Base-by-base conservation (phyloP, 169 alveolate genomes). In the Amoebophrya sp. region DNA sequence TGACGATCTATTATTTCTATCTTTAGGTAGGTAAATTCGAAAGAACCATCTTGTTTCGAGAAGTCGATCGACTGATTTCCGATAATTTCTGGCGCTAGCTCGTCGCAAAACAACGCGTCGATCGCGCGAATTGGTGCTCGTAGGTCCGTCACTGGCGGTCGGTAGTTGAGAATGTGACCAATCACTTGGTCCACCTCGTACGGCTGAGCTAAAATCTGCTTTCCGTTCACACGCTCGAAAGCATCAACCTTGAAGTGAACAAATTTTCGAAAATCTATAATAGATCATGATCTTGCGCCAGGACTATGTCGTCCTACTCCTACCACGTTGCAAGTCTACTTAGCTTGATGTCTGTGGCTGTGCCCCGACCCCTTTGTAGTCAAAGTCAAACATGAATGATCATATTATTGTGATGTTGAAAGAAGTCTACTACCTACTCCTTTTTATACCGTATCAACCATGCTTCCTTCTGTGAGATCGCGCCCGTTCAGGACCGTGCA, bases 11-110 rank as follows among this genome's bases (percentile, higher is more conserved):
- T n/a, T n/a, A n/a, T n/a, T n/a, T n/a, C n/a, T n/a, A n/a, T n/a
- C n/a, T n/a, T n/a, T n/a, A n/a, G n/a, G n/a, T n/a, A n/a, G n/a
- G n/a, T n/a, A n/a, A n/a, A n/a, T n/a, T n/a, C n/a, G n/a, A n/a
- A n/a, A n/a, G n/a, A n/a, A n/a, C 91, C 91, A 26, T 89, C 91
- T 38, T 89, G 91, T 38, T 89, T 89, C 33, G 39, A 76, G 33
- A 40, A 89, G 65, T 89, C 91, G 55, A 89, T 34, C 65, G 91
- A 54, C 53, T 89, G 91, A 38, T 40, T 41, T 24, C 91, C 91
- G 91, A 89, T 89, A 38, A 89, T 65, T 26, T 6, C 41, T 76
- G 91, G 76, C 2, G 76, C 91, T 10, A 41, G 36, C 41, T 41
- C 55, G 55, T 40, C 41, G 12, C 41, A 40, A 41, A 89, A 89